A percentile compares a stretch with the other conserved stretches of the same genome.
Conservation (phyloP, 1,139 yeast species). For the Geotrichum macrosporum region DNA sequence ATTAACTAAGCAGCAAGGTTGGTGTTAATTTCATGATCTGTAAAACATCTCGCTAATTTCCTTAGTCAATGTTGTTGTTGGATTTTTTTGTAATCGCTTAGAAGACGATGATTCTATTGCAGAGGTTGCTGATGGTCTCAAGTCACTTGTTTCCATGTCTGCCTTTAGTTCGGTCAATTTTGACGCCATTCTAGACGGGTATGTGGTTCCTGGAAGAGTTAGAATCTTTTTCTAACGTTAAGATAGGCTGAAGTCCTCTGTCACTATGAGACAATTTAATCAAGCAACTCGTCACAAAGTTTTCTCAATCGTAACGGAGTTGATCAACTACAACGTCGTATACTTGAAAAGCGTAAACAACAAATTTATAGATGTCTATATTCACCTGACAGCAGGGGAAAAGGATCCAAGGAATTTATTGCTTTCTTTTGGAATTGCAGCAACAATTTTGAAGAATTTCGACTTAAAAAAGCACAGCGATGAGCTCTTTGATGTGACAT, state of each 20-base stretch:
- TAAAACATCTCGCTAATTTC: background rate
- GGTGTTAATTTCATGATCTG: conserved; percentile 20
- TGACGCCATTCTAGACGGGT: conserved; percentile 40
- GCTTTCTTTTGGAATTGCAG: conserved; percentile 59
- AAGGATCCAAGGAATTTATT: conserved; percentile 89
- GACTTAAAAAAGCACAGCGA: conserved; percentile 44
- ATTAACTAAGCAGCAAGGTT: conserved; percentile 58
- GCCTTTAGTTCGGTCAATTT: conserved; percentile 26
- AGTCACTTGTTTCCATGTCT: conserved; percentile 48
- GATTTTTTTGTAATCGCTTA: conserved; percentile 60
- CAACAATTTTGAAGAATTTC: conserved; percentile 46
- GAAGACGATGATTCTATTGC: conserved; percentile 57
- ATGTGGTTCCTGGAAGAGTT: background rate
- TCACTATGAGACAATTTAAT: conserved; percentile 49
- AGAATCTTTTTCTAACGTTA: background rate
- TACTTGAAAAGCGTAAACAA: conserved; percentile 35
- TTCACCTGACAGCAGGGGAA: conserved; percentile 75
- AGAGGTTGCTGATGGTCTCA: conserved; percentile 54
- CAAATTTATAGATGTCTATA: conserved; percentile 51
- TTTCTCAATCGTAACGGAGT: conserved; percentile 47
- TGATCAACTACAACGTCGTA: conserved; percentile 34
- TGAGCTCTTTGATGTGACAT: conserved; percentile 79
- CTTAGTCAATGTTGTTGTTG: conserved; percentile 49
- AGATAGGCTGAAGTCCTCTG: conserved; percentile 40
- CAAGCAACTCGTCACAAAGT: conserved; percentile 49